Base-by-base conservation (phyloP, 208 protist genomes). In the Crithidia expoeki region DNA sequence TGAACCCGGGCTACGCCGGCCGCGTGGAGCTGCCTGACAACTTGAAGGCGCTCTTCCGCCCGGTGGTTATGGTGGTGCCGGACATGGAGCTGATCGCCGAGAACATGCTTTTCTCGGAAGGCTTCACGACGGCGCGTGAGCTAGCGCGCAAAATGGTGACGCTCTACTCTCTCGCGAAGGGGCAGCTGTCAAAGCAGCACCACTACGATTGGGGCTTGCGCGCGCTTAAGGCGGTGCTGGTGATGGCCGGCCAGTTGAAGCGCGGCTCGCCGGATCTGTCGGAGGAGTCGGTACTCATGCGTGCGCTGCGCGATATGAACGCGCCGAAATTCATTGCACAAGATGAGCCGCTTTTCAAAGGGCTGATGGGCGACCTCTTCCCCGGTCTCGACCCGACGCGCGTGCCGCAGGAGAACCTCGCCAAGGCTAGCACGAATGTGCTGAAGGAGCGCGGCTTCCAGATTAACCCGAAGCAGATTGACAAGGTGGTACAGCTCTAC, bases 1-100 rank as follows among this genome's bases (percentile, higher is more conserved):
- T 99, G 99, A 99, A 99, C 80, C 99, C 99, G 4, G 99, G 98
- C 67, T 99, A 99, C 81, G 98, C 98, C n/a, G 98, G 98, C 40
- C 95, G 98, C 64, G 94, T 98, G 2, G 98, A 99, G 85, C 87
- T 99, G 57, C 98, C 98, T 2, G 98, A 99, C 76, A 99, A 99
- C 79, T 82, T 99, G 23, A 99, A 99, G 89, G 96, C 98, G 0
- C 90, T 99, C 34, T 99, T 99, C 84, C 93, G 99, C 46, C 97
- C 98, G 9, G 97, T 99, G 25, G 97, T 99, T 51, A 99, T 99
- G 98, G 97, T 99, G 19, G 95, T 99, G 27, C 98, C 98, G 17
- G 95, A 99, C 75, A 96, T 98, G 75, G 89, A 98, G 74, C 92
- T 98, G 40, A 99, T 99, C 81, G 98, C 98, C 23, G 98, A 99